Conservation (phyloP, 768 basidiomycete genomes). For the Rhodosporidiobolus odoratus region DNA sequence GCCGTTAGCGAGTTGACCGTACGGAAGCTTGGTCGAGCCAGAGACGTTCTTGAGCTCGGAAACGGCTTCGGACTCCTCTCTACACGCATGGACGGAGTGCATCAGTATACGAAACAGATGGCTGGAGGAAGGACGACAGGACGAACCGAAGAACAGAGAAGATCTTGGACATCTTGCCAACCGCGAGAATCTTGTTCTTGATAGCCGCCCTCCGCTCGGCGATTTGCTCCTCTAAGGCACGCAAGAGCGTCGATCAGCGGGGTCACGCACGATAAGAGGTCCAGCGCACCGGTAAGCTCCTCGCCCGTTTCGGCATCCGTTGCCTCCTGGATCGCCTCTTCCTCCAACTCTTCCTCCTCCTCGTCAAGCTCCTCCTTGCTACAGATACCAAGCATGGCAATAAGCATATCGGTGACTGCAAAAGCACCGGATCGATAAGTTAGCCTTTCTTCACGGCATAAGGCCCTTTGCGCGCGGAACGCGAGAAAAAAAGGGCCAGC, state of each 20-base stretch:
- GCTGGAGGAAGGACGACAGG: neutral
- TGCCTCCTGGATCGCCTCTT: slow-evolving; percentile 33
- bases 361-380: slow-evolving; percentile 95
- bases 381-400: slow-evolving; percentile 91
- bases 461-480: neutral
- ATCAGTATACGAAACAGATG: neutral
- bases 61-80: slow-evolving; percentile 95
- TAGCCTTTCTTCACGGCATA: neutral
- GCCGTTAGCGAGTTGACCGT: slow-evolving; percentile 75
- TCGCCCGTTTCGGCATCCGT: slow-evolving; percentile 29
- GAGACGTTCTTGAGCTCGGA: slow-evolving; percentile 91
- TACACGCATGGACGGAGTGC: slow-evolving; percentile 43
- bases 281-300: slow-evolving; percentile 29
- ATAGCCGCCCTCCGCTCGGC: slow-evolving; percentile 79
- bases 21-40: slow-evolving; percentile 69
- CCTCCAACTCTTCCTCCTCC: slow-evolving; percentile 56
- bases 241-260: neutral
- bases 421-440: neutral
- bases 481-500: neutral
- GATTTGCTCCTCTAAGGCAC: slow-evolving; percentile 41
- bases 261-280: neutral
- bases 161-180: slow-evolving; percentile 91
- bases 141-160: slow-evolving; percentile 88
- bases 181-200: slow-evolving; percentile 97
- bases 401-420: slow-evolving; percentile 95